Base-by-base conservation (phyloP, 2,329 filamentous ascomycete genomes). In the Pseudopyricularia javanii region DNA sequence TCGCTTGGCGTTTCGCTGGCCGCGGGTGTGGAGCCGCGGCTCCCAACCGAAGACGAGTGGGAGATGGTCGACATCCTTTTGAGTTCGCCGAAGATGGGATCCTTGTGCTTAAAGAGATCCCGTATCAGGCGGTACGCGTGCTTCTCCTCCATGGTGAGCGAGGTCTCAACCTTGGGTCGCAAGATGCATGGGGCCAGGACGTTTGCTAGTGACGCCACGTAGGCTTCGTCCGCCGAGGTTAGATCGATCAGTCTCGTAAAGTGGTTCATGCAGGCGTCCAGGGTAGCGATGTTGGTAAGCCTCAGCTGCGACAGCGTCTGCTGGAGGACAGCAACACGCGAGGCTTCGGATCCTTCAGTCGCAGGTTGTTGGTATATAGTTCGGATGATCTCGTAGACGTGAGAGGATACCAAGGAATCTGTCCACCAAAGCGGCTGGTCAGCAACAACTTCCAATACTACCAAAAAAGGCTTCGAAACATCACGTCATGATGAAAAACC, bases 301-400 rank as follows among this genome's bases (percentile, higher is more conserved):
- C 91, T 86, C 54, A 98, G 80, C 67, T 97, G 91, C 37, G 91
- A 91, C 53, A 98, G 83, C 0, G 93, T 97, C 61, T 93, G 95
- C 68, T 98, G 93, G 33, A 98, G 80, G 56, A 97, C 89, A 53
- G 90, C 86, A 58, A 98, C 79, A 52, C 93, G 86, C 12, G 88
- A 83, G 51, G 83, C 77, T 60, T 95, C 88, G 3, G 83, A 82
- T 15, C 81, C 79, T 54, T 95, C 88, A 43, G 86, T 79, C 48
- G 86, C 77, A 12, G 89, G 85, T 14, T 87, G 90, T 48, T 83
- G 85, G 73, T 98, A 98, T 58, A 98, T 94, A 2, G 90, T 97
- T 71, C 95, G 91, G 65, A 98, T 85, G 64, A 98, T 97, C 71
- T 98, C 94, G 68, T 98, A 98, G 54, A 98, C 90, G 66, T 97